Evolutionary conservation across 2,329 filamentous ascomycete species (phyloP), one percentile per base, ranked within the genome.

Genomic region (Trichothecium sympodiale): DNA sequence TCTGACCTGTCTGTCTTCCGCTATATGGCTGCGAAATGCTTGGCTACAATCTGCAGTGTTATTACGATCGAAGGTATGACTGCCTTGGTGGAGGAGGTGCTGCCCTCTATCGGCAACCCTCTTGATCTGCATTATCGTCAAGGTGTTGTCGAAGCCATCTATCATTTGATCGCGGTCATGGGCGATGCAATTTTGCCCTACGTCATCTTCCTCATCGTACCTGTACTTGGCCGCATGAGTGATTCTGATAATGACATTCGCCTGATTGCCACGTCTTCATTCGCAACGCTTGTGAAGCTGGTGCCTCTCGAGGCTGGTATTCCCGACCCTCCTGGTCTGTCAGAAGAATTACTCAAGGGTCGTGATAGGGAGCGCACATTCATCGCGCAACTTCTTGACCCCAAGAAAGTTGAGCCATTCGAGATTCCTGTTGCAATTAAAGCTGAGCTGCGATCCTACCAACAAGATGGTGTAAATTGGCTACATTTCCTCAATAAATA

Each of bases 391-490:
- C 86, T 98, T 58, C 71, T 98, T 35, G 91, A 98, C 53, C 83
- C 87, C 5, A 94, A 94, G 60, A 98, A 98, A 60, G 86, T 98
- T 17, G 91, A 98, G 56, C 69, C 83, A 0, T 98, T 96, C 59
- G 65, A 82, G 44, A 93, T 98, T 31, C 91, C 91, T 0, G 91
- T 98, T 30, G 83, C 86, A 4, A 98, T 98, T 65, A 96, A 96
- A 59, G 93, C 91, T 0, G 86, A 94, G 50, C 73, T 98, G 35
- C 84, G 91, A 43, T 94, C 88, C 0, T 98, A 98, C 54, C 93
- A 98, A 57, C 91, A 98, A 58, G 91, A 98, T 36, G 91, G 91
- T 55, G 89, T 98, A 53, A 98, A 98, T 54, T 98, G 91, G 91
- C 75, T 98, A 35, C 80, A 93, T 38, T 98, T 98, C 63, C 78